A percentile compares a stretch with the other conserved stretches of the same genome.
These are phyloP conservation scores for Amanita jacksonii DNA, from an alignment of 768 basidiomycete species.

Conservation along the genomic window DNA sequence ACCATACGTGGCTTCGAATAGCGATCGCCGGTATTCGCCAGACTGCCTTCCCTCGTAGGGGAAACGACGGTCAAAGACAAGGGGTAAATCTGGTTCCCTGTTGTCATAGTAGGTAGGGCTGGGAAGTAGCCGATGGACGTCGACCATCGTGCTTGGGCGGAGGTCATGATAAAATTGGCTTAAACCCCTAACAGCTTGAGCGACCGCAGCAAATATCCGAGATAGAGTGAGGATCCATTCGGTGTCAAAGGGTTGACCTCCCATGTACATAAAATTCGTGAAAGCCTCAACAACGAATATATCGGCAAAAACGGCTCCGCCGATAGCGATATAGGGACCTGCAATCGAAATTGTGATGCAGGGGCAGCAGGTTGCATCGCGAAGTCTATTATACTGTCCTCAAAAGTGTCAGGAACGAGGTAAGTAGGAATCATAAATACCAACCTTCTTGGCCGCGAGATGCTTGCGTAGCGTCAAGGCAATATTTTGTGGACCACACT, in stretches of 20 bases:
- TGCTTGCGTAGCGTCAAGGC: too few relatives aligned
- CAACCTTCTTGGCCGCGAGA: too few relatives aligned
- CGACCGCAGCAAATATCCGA: not conserved
- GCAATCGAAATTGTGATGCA: too few relatives aligned
- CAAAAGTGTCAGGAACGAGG: too few relatives aligned
- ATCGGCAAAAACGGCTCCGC: not conserved
- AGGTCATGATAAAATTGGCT: constrained; percentile 4
- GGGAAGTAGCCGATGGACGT: constrained; percentile 1
- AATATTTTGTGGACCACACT: too few relatives aligned
- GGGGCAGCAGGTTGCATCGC: too few relatives aligned
- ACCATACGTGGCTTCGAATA: too few relatives aligned
- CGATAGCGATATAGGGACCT: not conserved
- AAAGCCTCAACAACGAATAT: not conserved
- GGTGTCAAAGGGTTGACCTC: not conserved
- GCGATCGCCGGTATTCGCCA: too few relatives aligned
- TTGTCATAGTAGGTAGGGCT: constrained; percentile 2
- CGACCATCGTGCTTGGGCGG: not conserved
- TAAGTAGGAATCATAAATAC: too few relatives aligned
- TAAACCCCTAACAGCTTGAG: constrained; percentile 2
- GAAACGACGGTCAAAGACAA: constrained; percentile 2
- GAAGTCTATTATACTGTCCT: too few relatives aligned
- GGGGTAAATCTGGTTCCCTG: constrained; percentile 2
- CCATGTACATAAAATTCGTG: not conserved
- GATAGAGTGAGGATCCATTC: not conserved
- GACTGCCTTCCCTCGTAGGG: not conserved